Evolutionary conservation across 495 filamentous ascomycete species (phyloP), one percentile per base, ranked within the genome.

Genomic region (Cladorrhinum samala): DNA sequence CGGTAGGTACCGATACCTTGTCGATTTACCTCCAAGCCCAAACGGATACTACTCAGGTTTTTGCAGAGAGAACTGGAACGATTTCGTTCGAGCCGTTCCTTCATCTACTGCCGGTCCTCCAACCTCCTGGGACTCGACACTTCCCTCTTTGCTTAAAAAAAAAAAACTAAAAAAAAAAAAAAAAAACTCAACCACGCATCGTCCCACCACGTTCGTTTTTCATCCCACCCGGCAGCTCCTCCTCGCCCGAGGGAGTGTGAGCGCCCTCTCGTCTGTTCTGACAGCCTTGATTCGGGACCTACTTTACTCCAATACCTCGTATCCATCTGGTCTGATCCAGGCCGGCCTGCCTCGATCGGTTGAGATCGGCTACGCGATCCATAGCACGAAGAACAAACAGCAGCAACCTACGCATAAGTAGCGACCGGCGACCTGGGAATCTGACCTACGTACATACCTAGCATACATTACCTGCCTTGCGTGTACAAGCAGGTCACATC

Each of bases 181-280:
- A 23, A 50, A 39, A 50, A 20, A 41, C 23, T 18, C 8, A 41
- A 56, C 20, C 54, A 30, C 38, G 19, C 49, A 53, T 46, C 37
- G 46, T 58, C 47, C 50, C 54, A 53, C 46, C 54, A 58, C 56
- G 56, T 51, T 58, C 56, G 56, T 58, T 58, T 54, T 14, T 47
- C 27, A n/a, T 8, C 40, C 6, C 38, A 43, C 53, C 41, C 37
- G 21, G 2, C 19, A 13, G 6, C 25, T 23, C 40, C 30, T 30
- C 23, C 20, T 25, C 2, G 6, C 24, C 45, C 19, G 7, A 11
- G 2, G 24, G 13, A n/a, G n/a, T 23, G 4, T 23, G 9, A 8
- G 3, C 21, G 5, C 9, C 45, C 45, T 16, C 27, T 33, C 27
- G 27, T 33, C 27, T 33, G 18, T 33, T 33, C 27, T 6, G 27